Conservation (phyloP, 1,139 yeast species). For the Nakaseomyces bracarensis region DNA sequence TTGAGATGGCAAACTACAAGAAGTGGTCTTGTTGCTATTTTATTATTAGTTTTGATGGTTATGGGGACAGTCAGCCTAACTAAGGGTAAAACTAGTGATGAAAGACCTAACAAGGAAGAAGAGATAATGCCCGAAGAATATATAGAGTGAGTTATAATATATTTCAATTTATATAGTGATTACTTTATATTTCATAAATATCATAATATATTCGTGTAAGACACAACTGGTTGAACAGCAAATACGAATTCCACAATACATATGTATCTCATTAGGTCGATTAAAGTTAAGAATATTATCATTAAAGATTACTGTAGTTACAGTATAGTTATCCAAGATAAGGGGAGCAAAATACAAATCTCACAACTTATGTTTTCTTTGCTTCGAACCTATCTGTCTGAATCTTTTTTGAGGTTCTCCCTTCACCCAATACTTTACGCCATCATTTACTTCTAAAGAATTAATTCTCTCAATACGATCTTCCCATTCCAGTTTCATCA, state of each 20-base stretch:
- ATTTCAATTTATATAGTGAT: background rate
- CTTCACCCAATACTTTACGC: conserved; percentile 58
- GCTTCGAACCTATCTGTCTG: conserved; percentile 1
- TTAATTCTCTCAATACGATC: conserved; percentile 49
- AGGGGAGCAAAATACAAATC: background rate
- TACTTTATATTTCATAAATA: too few relatives aligned
- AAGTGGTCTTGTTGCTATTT: conserved; percentile 48
- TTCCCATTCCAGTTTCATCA: conserved; percentile 40
- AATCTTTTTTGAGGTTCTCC: conserved; percentile 9
- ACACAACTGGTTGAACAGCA: too few relatives aligned
- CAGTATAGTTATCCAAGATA: too few relatives aligned
- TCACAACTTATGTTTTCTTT: conserved; percentile 6
- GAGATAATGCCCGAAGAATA: conserved; percentile 14
- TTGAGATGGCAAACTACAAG: conserved; percentile 91
- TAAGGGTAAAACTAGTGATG: conserved; percentile 29
- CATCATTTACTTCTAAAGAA: conserved; percentile 55
- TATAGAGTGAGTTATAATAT: background rate
- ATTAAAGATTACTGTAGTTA: too few relatives aligned
- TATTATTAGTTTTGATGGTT: conserved; percentile 39
- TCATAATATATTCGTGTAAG: too few relatives aligned
- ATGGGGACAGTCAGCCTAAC: conserved; percentile 43
- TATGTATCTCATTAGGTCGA: too few relatives aligned
- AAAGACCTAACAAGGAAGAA: too few relatives aligned
- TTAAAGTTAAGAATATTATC: too few relatives aligned
- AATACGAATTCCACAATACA: too few relatives aligned